Evolutionary conservation across 2,329 filamentous ascomycete genomes (phyloP).

Genomic region (Lasiodiplodia citricola): DNA sequence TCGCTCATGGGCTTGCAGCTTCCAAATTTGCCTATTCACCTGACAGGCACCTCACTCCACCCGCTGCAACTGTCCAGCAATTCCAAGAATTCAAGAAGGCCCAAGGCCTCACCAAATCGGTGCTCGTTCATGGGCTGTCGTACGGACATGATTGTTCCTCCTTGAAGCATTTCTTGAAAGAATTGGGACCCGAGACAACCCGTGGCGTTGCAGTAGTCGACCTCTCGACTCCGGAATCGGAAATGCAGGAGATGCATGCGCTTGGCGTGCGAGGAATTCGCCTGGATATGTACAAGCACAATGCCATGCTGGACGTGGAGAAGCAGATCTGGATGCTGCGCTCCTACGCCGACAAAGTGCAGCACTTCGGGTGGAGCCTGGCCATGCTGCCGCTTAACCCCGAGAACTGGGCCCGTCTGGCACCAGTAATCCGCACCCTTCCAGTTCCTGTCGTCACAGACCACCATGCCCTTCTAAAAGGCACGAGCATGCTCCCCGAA

Average conservation of each 20-base stretch:
- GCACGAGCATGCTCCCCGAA: constrained; percentile 38
- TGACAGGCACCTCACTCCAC: constrained; percentile 38
- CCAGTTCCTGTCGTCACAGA: constrained; percentile 36
- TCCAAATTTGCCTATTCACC: constrained; percentile 33
- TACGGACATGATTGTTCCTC: constrained; percentile 46
- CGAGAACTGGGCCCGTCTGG: constrained; percentile 38
- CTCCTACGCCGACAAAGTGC: constrained; percentile 35
- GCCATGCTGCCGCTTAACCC: constrained; percentile 41
- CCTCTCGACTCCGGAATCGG: constrained; percentile 34
- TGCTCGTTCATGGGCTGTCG: constrained; percentile 45
- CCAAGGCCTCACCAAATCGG: constrained; percentile 42
- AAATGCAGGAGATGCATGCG: constrained; percentile 31
- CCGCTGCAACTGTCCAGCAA: constrained; percentile 35
- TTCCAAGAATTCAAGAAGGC: constrained; percentile 35
- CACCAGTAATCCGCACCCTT: constrained; percentile 32
- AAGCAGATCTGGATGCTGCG: constrained; percentile 40
- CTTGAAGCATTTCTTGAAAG: constrained; percentile 38
- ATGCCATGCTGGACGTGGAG: constrained; percentile 45
- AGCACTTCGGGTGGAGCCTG: constrained; percentile 38
- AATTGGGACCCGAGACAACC: constrained; percentile 35
- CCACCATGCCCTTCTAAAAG: constrained; percentile 47
- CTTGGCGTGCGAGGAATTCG: constrained; percentile 43
- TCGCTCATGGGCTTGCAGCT: constrained; percentile 3
- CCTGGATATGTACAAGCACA: constrained; percentile 45
- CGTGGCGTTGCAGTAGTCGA: constrained; percentile 41